A percentile compares a stretch with the other conserved stretches of the same genome.
Evolutionary conservation across 768 basidiomycete species (phyloP).

Genomic region (Leucocoprinus birnbaumii): DNA sequence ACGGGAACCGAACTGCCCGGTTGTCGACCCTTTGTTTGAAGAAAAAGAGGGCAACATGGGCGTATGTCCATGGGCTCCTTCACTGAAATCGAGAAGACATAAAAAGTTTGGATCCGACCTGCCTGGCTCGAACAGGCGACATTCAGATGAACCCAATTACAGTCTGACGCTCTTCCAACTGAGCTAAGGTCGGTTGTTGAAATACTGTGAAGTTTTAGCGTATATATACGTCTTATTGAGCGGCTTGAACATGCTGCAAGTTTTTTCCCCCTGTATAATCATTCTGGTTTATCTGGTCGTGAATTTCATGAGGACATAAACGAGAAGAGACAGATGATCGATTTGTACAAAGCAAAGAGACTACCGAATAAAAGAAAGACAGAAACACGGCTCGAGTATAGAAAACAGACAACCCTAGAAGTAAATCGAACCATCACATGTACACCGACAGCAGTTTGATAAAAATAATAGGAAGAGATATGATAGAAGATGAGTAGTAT

Average conservation of each 20-base stretch:
- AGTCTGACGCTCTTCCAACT: conserved; percentile 48
- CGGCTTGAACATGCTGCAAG: too few species aligned
- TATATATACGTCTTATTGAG: too few species aligned
- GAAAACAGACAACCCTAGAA: conserved; percentile 10
- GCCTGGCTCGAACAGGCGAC: conserved; percentile 66
- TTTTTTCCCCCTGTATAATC: too few species aligned
- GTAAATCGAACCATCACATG: neutral
- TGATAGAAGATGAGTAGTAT: conserved; percentile 1
- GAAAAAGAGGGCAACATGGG: too few species aligned
- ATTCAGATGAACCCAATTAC: conserved; percentile 27
- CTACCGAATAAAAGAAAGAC: neutral
- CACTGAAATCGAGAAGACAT: too few species aligned
- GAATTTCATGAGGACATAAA: neutral
- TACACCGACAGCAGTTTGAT: conserved; percentile 11
- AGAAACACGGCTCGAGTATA: neutral
- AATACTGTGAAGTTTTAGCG: neutral
- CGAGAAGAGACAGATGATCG: neutral
- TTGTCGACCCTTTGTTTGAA: too few species aligned
- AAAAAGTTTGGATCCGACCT: conserved; percentile 20
- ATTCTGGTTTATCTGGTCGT: conserved; percentile 4
- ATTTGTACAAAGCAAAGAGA: conserved; percentile 7
- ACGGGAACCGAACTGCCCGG: too few species aligned
- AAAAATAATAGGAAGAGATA: conserved; percentile 9
- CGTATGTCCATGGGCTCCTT: too few species aligned
- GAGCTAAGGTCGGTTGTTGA: conserved; percentile 40